phyloP scores from a whole-genome alignment of 768 basidiomycete species.

The Dacryopinax spathularia region DNA sequence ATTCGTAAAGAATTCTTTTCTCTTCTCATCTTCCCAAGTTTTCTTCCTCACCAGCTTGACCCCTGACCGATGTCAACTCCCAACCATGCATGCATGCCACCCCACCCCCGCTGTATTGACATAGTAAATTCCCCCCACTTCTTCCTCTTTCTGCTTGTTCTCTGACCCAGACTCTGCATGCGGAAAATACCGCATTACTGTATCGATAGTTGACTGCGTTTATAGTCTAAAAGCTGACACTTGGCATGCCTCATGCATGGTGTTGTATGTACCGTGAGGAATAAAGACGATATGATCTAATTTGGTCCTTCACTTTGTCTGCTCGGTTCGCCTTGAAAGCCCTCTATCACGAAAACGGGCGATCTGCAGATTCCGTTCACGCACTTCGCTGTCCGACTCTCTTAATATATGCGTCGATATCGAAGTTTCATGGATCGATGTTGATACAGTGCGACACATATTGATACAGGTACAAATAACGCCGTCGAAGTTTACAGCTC shows the following conservation, averaged over 20 bases:
- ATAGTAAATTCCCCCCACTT: background rate
- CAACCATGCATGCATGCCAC: background rate
- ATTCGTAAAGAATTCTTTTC: background rate
- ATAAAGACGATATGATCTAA: background rate
- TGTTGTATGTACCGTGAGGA: background rate
- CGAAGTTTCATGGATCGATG: background rate
- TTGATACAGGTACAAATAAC: background rate
- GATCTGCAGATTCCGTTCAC: no score
- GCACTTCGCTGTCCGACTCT: background rate
- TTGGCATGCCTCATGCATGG: background rate
- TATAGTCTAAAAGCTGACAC: constrained; percentile 3
- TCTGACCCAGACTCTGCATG: background rate
- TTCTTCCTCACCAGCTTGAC: background rate
- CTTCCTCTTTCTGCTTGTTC: background rate
- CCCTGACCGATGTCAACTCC: background rate
- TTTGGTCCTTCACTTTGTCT: no score
- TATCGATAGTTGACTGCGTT: constrained; percentile 3
- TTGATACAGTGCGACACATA: background rate
- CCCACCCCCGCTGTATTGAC: background rate
- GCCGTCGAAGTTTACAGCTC: constrained; percentile 38
- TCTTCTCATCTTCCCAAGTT: background rate
- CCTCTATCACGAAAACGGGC: no score
- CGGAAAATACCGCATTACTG: constrained; percentile 2
- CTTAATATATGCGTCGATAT: background rate
- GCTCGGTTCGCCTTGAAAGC: no score